Base-by-base conservation (phyloP, 257 asterid species). In the Gynochthodes officinalis region DNA sequence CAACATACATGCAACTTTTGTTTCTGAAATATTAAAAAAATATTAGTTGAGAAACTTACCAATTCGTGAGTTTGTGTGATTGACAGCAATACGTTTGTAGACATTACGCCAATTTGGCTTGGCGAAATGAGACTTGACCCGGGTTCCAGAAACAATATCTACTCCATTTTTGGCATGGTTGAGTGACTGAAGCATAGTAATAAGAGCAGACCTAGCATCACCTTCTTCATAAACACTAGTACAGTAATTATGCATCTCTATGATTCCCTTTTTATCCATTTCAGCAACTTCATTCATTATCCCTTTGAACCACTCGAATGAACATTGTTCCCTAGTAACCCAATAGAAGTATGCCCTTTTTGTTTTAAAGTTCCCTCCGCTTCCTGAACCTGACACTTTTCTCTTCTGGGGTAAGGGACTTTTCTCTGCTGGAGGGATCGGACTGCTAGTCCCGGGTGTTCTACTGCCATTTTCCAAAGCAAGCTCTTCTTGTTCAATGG, bases 171-270 rank as follows among this genome's bases (percentile, higher is more conserved):
- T 90, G 44, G 97, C 98, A 75, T 88, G 97, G 73, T 87, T 84
- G 16, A 90, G 89, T 0, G 96, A 83, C 54, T 92, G 98, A 83
- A 90, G 88, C 98, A 92, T 92, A 1, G 96, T 82, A 35, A 92
- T 92, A 1, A 90, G 89, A 46, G 97, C 98, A 14, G 94, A 92
- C 5, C 98, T 85, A 9, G 96, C 96, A 80, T 92, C 98, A 28
- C 96, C 96, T 76, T 92, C 96, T 63, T 90, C 96, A 48, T 90
- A 88, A 21, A 92, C 96, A 83, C 98, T 90, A 0, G 97, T 89
- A 77, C 97, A 92, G 62, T 92, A 92, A 67, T 92, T 92, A 73
- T 92, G 96, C 97, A 92, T 89, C 71, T 92, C 97, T 15, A 92
- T 92, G 2, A 92, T 90, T 18, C 86, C 86, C 33, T 83, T 84